Evolutionary conservation across 495 filamentous ascomycete species (phyloP), one percentile per base, ranked within the genome.

Genomic region (Penicillium goetzii): DNA sequence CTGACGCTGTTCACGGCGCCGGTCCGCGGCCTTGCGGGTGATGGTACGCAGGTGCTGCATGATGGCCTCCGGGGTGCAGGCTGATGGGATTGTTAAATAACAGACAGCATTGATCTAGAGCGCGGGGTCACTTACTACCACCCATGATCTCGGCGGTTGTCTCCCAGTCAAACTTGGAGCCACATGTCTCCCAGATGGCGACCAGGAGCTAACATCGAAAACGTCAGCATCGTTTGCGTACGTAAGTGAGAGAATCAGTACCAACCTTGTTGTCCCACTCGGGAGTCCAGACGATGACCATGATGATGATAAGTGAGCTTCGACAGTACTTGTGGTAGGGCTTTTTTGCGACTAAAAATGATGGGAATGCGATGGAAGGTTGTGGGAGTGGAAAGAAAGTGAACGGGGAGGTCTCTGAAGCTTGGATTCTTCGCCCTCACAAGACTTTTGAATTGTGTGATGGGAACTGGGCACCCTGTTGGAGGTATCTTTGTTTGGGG

Each of bases 151-250:
- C 10, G 4, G 41, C 57, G 8, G 43, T 23, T 5, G 15, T n/a
- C 33, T 50, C 41, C 57, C 57, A 59, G 12, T 49, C 57, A 30
- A 59, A 59, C 10, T 47, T 50, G 28, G 36, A 34, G 26, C 43
- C 57, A 21, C 41, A 49, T 0, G 41, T 50, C 43, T 47, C 28
- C 41, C 43, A 59, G 21, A 59, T 59, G 17, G 43, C 57, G 7
- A 50, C 32, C 3, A 59, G 41, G 32, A 59, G 57, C 57, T 59
- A 23, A n/a, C n/a, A n/a, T n/a, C n/a, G 3, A 4, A 0, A 11
- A 7, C 38, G 14, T 23, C 30, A 38, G 17, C 12, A 15, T 11
- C 21, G 8, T 6, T 38, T 4, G 9, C 40, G 34, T 28, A 28
- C 15, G 7, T 19, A n/a, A 10, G 8, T 28, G 9, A 25, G 43